Conservation (phyloP, 2,329 filamentous ascomycete species). For the Stemphylium lycopersici region DNA sequence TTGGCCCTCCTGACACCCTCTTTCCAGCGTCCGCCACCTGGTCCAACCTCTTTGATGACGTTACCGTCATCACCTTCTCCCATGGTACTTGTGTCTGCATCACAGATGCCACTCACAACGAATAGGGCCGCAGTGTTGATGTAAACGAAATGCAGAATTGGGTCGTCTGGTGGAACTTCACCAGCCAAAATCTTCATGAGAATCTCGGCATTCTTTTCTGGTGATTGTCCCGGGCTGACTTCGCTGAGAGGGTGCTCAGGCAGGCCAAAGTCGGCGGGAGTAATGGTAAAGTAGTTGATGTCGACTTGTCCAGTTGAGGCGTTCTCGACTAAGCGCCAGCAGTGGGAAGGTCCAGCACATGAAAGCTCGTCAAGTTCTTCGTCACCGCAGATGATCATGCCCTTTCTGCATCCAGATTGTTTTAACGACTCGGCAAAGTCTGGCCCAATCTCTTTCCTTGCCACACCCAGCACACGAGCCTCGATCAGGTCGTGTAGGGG, state of each 20-base stretch:
- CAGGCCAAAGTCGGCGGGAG: conserved; percentile 87
- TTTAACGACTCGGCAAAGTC: conserved; percentile 86
- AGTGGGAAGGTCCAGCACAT: conserved; percentile 85
- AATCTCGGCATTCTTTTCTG: conserved; percentile 85
- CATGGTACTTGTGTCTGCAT: conserved; percentile 80
- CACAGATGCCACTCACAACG: conserved; percentile 84
- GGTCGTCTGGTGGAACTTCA: conserved; percentile 75
- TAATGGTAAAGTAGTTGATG: conserved; percentile 77
- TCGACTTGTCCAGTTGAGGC: conserved; percentile 56
- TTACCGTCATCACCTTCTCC: conserved; percentile 79
- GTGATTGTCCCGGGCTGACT: conserved; percentile 84
- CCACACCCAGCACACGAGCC: conserved; percentile 91
- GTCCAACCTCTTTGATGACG: conserved; percentile 81
- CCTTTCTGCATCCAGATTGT: conserved; percentile 78
- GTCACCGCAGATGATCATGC: conserved; percentile 87
- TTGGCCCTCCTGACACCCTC: conserved; percentile 86
- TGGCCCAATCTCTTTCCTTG: conserved; percentile 81
- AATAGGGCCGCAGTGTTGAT: conserved; percentile 92
- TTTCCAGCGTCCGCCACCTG: conserved; percentile 90
- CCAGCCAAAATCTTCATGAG: conserved; percentile 77
- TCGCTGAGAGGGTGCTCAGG: conserved; percentile 72
- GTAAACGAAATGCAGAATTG: conserved; percentile 90
- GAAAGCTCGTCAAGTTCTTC: conserved; percentile 96
- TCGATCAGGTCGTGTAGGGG: conserved; percentile 81
- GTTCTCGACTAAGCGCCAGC: conserved; percentile 76